These are phyloP conservation scores for Aureobasidium pullulans DNA, from an alignment of 2,329 filamentous ascomycete species.

Conservation along the genomic window DNA sequence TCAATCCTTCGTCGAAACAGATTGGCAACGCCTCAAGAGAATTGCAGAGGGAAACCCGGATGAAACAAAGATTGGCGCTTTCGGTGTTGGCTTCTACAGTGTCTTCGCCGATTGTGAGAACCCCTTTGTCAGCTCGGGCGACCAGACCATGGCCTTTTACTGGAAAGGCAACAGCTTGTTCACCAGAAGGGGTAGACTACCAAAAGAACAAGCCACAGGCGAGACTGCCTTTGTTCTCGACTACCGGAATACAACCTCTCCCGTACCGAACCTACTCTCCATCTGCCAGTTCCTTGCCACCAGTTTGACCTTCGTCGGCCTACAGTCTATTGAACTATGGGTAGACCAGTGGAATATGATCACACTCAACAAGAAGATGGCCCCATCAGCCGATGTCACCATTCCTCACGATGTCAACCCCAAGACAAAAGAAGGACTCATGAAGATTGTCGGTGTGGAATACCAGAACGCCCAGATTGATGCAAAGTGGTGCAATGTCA, in stretches of 20 bases:
- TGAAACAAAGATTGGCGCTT: constrained; percentile 97
- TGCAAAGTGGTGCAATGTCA: constrained; percentile 77
- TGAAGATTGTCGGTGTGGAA: constrained; percentile 76
- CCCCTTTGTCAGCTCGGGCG: constrained; percentile 89
- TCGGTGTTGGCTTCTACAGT: constrained; percentile 97
- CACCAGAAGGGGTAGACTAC: constrained; percentile 74
- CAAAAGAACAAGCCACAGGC: constrained; percentile 55
- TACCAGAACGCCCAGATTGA: constrained; percentile 88
- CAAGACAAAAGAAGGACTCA: constrained; percentile 76
- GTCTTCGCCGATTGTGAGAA: constrained; percentile 98
- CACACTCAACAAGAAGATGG: constrained; percentile 73
- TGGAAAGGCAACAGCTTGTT: constrained; percentile 99
- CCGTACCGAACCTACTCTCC: constrained; percentile 76
- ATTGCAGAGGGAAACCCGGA: constrained; percentile 99
- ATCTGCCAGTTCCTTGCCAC: constrained; percentile 89
- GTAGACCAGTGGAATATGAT: constrained; percentile 81
- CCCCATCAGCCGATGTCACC: constrained; percentile 62
- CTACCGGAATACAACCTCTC: constrained; percentile 81
- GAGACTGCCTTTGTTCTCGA: constrained; percentile 86
- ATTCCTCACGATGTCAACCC: constrained; percentile 76
- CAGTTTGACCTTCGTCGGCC: constrained; percentile 88
- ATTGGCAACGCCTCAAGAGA: constrained; percentile 88
- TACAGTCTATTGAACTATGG: constrained; percentile 82
- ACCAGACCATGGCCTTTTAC: constrained; percentile 95
- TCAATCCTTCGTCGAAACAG: constrained; percentile 75